A percentile compares a stretch with the other conserved stretches of the same genome.
phyloP scores from a whole-genome alignment of 345 rosid genomes.

The Balakata baccata region DNA sequence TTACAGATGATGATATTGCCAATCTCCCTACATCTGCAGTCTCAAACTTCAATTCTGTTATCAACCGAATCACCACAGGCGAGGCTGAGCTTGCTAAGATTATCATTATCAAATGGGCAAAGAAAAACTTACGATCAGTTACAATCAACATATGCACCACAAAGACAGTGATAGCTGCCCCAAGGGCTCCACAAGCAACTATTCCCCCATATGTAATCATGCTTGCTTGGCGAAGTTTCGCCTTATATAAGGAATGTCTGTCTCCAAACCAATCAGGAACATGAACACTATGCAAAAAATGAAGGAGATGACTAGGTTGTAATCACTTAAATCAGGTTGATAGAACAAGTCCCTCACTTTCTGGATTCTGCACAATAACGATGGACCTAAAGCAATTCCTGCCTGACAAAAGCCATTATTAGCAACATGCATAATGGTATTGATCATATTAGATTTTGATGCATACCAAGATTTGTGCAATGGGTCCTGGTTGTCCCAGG shows the following conservation, averaged over 20 bases:
- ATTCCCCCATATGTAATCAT: slow-evolving; percentile 1
- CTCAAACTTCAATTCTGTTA: slow-evolving; percentile 60
- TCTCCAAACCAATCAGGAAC: slow-evolving; percentile 13
- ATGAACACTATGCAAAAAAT: slow-evolving; percentile 3
- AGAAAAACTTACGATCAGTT: background rate
- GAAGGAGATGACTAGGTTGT: background rate
- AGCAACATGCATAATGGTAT: background rate
- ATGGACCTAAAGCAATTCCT: slow-evolving; percentile 10
- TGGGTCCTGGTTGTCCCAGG: slow-evolving; percentile 9
- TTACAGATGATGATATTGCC: slow-evolving; percentile 49
- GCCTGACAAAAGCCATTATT: slow-evolving; percentile 6
- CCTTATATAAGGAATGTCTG: slow-evolving; percentile 5
- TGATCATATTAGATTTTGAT: background rate
- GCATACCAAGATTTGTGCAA: slow-evolving; percentile 8
- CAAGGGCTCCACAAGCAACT: background rate
- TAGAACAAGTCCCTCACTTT: background rate
- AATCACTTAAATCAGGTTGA: slow-evolving; percentile 7
- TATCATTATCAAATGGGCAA: background rate
- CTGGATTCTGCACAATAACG: background rate
- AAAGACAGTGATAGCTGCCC: slow-evolving; percentile 8
- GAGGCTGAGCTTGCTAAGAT: slow-evolving; percentile 63
- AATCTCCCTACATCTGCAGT: slow-evolving; percentile 67
- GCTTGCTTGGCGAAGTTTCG: slow-evolving; percentile 11
- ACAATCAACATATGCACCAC: background rate
- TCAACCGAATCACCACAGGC: slow-evolving; percentile 59